Evolutionary conservation across 2,329 filamentous ascomycete genomes (phyloP), one percentile per base, ranked within the genome.

Genomic region (Tolypocladium pustulatum): DNA sequence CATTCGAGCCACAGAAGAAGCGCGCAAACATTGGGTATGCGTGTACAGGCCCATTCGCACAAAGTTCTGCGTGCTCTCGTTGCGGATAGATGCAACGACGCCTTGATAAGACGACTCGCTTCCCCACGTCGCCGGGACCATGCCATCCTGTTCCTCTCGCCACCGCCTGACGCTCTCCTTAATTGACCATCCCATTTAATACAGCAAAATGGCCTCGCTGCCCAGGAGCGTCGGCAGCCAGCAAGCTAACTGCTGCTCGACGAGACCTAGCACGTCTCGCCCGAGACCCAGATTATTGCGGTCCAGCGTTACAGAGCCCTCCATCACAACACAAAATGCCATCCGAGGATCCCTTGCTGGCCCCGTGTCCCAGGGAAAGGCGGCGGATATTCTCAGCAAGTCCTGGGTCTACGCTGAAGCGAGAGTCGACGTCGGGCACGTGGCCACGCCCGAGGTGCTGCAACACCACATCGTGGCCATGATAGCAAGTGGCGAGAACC

Each of bases 241-340:
- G 12, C 49, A 36, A 53, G 49, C 2, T 7, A 30, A 53, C 49
- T 53, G 49, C 49, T 53, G 49, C 49, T 53, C 20, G 30, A 9
- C 30, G 30, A 53, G 20, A 22, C 30, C 30, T 4, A 36, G 5
- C 30, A 34, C 20, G 30, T 53, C 49, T 36, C 30, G 30, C 30
- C 49, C 30, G 10, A 53, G 30, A 30, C 49, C 30, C 49, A 34
- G 20, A 7, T 4, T 85, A 49, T 72, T 84, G 51, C 75, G 82
- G 60, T 79, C 82, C 34, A 76, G 75, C 57, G 79, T 78, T 37
- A 85, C 82, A 13, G 81, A 81, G 61, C 81, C 82, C 4, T 82
- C 81, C 34, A 78, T 85, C 63, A 84, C 80, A 15, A 76, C 79
- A 5, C 81, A 80, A 37, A 82, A 79, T 63, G 78, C 77, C 38